Percentiles rank a stretch among this genome's conserved stretches.
Conservation (phyloP, 352 stramenopile species). For the Phytophthora sansomeana region DNA sequence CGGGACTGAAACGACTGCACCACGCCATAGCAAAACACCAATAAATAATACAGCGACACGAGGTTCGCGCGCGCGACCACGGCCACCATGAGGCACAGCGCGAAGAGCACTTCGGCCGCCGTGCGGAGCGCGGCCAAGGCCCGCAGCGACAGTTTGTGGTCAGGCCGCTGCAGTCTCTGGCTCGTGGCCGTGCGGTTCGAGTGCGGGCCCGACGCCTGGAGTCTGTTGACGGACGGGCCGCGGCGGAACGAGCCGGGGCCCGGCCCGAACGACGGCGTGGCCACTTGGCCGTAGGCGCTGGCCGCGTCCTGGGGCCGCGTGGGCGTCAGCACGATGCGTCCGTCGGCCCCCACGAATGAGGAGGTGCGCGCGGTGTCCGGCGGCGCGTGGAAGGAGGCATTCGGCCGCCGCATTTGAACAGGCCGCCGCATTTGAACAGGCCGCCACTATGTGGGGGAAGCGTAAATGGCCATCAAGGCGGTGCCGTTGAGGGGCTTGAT, state of each 20-base stretch:
- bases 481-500: constrained; percentile 9
- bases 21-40: constrained; percentile 70
- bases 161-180: constrained; percentile 1
- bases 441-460: constrained; percentile 9
- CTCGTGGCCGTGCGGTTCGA: constrained; percentile 9
- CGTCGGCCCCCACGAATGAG: constrained; percentile 44
- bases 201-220: constrained; percentile 21
- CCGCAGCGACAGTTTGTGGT: constrained; percentile 31
- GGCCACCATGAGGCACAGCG: constrained; percentile 60
- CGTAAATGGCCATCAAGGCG: constrained; percentile 1
- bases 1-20: constrained; percentile 73
- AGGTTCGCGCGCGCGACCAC: constrained; percentile 60
- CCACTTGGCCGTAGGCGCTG: constrained; percentile 46
- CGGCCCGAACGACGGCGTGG: constrained; percentile 37
- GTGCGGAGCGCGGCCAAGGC: constrained; percentile 31
- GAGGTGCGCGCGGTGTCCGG: constrained; percentile 4
- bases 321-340: constrained; percentile 51
- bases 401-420: constrained; percentile 27
- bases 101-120: constrained; percentile 47
- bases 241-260: constrained; percentile 12
- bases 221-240: constrained; percentile 15
- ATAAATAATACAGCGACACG: constrained; percentile 75
- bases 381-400: constrained; percentile 16
- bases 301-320: constrained; percentile 22
- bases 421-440: constrained; percentile 18